Evolutionary conservation across 2,329 filamentous ascomycete species (phyloP).

Genomic region (Whalleya microplaca): DNA sequence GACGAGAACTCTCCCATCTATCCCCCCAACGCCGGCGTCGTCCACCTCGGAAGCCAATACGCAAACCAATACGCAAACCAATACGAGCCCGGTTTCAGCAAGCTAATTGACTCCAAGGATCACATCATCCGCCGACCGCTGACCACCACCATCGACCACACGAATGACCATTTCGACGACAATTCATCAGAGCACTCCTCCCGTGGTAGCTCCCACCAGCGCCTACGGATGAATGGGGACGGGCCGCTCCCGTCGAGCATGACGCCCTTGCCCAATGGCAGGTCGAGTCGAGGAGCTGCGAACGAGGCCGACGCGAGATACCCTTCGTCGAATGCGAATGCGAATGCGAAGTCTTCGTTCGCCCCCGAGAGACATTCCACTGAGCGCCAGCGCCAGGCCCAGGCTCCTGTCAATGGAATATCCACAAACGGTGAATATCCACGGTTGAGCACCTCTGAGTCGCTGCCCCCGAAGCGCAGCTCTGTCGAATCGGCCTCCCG

Average conservation of each 20-base stretch:
- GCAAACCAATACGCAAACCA: too few relatives aligned
- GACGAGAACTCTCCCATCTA: slow-evolving; percentile 43
- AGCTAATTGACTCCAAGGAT: slow-evolving; percentile 28
- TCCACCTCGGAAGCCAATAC: slow-evolving; percentile 34
- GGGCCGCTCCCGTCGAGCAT: slow-evolving; percentile 56
- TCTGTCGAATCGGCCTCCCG: slow-evolving; percentile 40
- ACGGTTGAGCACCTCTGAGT: slow-evolving; percentile 37
- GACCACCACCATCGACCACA: slow-evolving; percentile 42
- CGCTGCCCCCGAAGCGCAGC: slow-evolving; percentile 35
- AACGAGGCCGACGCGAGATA: slow-evolving; percentile 40
- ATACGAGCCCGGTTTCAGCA: slow-evolving; percentile 37
- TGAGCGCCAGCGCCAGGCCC: slow-evolving; percentile 8
- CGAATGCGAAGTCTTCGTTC: slow-evolving; percentile 19
- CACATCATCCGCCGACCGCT: slow-evolving; percentile 40
- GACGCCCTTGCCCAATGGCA: slow-evolving; percentile 62
- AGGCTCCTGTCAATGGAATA: slow-evolving; percentile 18
- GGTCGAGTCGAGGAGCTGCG: slow-evolving; percentile 43
- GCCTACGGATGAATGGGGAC: slow-evolving; percentile 48
- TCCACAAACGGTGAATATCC: slow-evolving; percentile 19
- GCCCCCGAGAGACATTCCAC: slow-evolving; percentile 15
- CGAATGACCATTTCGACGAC: slow-evolving; percentile 57
- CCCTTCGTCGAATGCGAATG: too few relatives aligned
- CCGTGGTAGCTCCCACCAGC: slow-evolving; percentile 51
- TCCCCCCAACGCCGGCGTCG: slow-evolving; percentile 33
- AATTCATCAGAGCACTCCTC: slow-evolving; percentile 58